Conservation (phyloP, 1,284 basidiomycete species). For the Fomitopsis pinicola region DNA sequence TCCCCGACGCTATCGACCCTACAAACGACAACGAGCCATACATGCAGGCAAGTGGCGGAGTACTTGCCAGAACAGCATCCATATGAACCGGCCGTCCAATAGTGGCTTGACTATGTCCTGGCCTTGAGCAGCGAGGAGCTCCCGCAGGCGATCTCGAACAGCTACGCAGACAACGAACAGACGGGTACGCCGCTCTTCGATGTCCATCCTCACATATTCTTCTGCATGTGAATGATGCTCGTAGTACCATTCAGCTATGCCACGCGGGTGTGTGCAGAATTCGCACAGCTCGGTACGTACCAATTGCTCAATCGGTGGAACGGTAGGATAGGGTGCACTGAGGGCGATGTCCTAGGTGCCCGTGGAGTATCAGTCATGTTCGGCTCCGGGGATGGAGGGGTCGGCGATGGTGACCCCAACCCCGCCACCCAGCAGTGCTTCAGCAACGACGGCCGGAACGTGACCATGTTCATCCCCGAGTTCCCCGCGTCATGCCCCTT, state of each 20-base stretch:
- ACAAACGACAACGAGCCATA: slow-evolving; percentile 66
- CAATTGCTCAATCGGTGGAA: background rate
- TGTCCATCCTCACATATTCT: background rate
- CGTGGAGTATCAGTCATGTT: slow-evolving; percentile 62
- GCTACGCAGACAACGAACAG: slow-evolving; percentile 68
- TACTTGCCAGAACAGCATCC: background rate
- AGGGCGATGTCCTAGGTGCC: slow-evolving; percentile 37
- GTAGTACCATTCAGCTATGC: slow-evolving; percentile 62
- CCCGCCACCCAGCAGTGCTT: slow-evolving; percentile 49
- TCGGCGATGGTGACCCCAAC: slow-evolving; percentile 53
- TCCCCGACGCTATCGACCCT: slow-evolving; percentile 36
- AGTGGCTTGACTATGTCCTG: slow-evolving; percentile 57
- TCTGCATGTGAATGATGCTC: background rate
- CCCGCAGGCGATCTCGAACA: slow-evolving; percentile 58
- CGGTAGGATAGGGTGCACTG: background rate
- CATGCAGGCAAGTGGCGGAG: slow-evolving; percentile 31
- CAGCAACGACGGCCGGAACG: slow-evolving; percentile 55
- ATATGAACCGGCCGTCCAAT: background rate
- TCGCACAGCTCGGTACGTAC: slow-evolving; percentile 54
- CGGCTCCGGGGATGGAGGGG: slow-evolving; percentile 66
- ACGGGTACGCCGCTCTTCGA: slow-evolving; percentile 37
- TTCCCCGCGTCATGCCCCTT: slow-evolving; percentile 57
- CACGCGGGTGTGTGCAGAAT: slow-evolving; percentile 53
- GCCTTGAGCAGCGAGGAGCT: slow-evolving; percentile 25
- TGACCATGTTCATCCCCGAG: slow-evolving; percentile 49